Base-by-base conservation (phyloP, 2,329 filamentous ascomycete genomes). In the Rachicladosporium sp. region DNA sequence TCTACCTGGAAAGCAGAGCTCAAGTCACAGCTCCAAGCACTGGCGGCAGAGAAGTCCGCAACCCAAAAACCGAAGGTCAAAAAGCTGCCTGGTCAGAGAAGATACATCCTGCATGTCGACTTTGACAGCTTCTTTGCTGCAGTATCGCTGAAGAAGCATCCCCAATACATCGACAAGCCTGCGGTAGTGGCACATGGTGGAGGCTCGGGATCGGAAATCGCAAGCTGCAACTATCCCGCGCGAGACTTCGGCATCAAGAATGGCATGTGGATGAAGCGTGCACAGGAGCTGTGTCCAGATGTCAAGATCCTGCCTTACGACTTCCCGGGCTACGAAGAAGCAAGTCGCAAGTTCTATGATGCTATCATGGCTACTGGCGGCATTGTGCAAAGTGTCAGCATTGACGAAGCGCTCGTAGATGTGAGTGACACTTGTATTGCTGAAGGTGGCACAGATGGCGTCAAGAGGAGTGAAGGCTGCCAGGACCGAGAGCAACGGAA, bases 101-200 rank as follows among this genome's bases (percentile, higher is more conserved):
- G 82, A 37, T 98, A 96, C 52, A 73, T 98, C 38, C 74, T 98
- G 55, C 91, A 98, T 53, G 86, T 98, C 27, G 91, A 98, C 56
- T 98, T 98, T 58, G 93, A 98, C 62, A 91, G 87, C 60, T 98
- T 98, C 64, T 98, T 98, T 61, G 94, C 88, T 43, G 85, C 93
- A 0, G 85, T 98, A 0, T 95, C 89, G 1, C 62, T 82, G 12
- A 86, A 87, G 51, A 82, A 78, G 39, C 70, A 78, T 15, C 87
- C 89, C 0, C 77, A 93, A 12, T 80, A 76, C 44, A 66, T 70
- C 31, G 78, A 83, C 37, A 89, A 87, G 54, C 91, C 93, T 0
- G 78, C 82, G 2, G 91, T 83, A 1, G 83, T 98, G 29, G 89
- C 91, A 3, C 91, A 98, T 55, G 82, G 89, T 4, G 74, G 73